These are phyloP conservation scores for Epichloe baconii DNA, from an alignment of 2,329 filamentous ascomycete genomes.

Conservation along the genomic window DNA sequence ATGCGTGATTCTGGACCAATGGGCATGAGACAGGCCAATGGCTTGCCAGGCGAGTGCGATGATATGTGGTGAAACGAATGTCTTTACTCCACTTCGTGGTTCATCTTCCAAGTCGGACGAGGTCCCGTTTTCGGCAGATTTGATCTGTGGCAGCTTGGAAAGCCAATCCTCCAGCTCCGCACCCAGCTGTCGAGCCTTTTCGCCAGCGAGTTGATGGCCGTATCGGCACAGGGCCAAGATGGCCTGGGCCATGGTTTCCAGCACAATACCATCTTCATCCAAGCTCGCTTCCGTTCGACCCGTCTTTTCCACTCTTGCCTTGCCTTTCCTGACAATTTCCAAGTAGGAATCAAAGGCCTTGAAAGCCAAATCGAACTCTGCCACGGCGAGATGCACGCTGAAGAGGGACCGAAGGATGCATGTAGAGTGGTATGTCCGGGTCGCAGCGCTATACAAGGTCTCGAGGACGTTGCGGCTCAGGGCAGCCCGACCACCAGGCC, in stretches of 20 bases:
- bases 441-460: conserved; percentile 78
- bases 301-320: conserved; percentile 69
- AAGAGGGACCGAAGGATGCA: conserved; percentile 78
- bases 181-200: conserved; percentile 64
- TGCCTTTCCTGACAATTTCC: conserved; percentile 74
- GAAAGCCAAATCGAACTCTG: conserved; percentile 84
- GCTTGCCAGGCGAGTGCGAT: conserved; percentile 67
- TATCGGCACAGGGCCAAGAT: conserved; percentile 74
- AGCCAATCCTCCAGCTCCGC: conserved; percentile 64
- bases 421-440: conserved; percentile 92
- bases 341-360: conserved; percentile 87
- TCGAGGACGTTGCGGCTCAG: conserved; percentile 69
- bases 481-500: conserved; percentile 63
- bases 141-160: conserved; percentile 37
- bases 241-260: conserved; percentile 69
- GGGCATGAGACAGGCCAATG: conserved; percentile 72
- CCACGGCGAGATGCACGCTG: conserved; percentile 70
- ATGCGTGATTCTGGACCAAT: conserved; percentile 75
- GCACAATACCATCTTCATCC: conserved; percentile 63
- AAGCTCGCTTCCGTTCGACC: conserved; percentile 57
- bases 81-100: conserved; percentile 21
- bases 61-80: conserved; percentile 41
- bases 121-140: conserved; percentile 15
- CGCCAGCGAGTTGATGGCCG: conserved; percentile 58
- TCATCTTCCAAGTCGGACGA: conserved; percentile 17